Evolutionary conservation across 1,139 yeast species (phyloP).

Genomic region (Blastobotrys serpentis): DNA sequence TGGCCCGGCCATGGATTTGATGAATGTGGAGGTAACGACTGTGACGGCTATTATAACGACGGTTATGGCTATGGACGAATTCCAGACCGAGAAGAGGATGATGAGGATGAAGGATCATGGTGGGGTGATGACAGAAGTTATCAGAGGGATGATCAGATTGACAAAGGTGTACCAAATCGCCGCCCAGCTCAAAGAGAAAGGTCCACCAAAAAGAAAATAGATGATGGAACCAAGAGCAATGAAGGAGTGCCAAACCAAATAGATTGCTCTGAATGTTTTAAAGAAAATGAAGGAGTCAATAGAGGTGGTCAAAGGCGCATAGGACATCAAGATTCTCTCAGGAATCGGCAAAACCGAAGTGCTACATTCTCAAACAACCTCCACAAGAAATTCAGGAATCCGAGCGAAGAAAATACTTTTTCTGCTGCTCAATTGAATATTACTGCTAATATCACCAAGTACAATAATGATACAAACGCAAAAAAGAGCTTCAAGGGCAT

Average conservation of each 20-base stretch:
- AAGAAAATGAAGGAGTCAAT: background rate
- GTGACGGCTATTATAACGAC: constrained; percentile 1
- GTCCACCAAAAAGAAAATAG: background rate
- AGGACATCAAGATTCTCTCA: background rate
- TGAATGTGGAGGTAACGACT: constrained; percentile 10
- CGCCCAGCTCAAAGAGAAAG: constrained; percentile 3
- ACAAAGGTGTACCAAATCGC: constrained; percentile 12
- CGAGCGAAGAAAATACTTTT: background rate
- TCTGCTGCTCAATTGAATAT: background rate
- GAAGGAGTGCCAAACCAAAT: background rate
- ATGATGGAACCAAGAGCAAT: constrained; percentile 1
- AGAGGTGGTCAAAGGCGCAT: background rate
- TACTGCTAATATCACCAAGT: background rate
- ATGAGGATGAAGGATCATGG: no score
- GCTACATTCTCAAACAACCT: background rate
- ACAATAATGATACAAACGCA: background rate
- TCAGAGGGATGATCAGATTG: constrained; percentile 1
- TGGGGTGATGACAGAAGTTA: constrained; percentile 12
- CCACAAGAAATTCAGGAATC: background rate
- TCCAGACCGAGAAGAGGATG: constrained; percentile 1
- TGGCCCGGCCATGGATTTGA: constrained; percentile 11
- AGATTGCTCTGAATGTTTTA: constrained; percentile 2
- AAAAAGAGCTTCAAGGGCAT: constrained; percentile 5
- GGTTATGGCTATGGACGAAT: background rate
- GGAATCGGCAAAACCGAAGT: constrained; percentile 7